Evolutionary conservation across 2,329 filamentous ascomycete species (phyloP), one percentile per base, ranked within the genome.

Genomic region (Talaromyces sp.): DNA sequence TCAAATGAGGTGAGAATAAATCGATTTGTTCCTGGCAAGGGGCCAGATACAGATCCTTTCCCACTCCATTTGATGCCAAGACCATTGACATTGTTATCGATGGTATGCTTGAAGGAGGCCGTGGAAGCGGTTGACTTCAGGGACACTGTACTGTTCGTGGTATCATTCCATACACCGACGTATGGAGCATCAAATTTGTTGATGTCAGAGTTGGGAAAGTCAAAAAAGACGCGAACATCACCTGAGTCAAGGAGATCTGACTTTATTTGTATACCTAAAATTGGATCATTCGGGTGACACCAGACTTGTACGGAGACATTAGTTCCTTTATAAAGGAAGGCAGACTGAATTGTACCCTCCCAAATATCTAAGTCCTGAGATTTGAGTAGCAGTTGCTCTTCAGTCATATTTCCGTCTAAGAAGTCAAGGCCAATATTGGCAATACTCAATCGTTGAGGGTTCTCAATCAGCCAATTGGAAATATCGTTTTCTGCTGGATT

Each of bases 121-220:
- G 32, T 44, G 1, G 20, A 14, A n/a, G 9, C 8, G 10, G n/a
- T 43, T 13, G 45, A 55, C 4, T 9, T 8, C 17, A 40, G 14
- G 2, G 13, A 24, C 11, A 57, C 44, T 9, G 72, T 3, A 70
- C 65, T 16, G 79, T 70, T 2, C 61, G 63, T 5, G 65, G 72
- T 9, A 58, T 73, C 75, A 60, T 81, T 79, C 66, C 77, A 81
- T 4, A 80, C 64, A 1, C 80, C 80, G 1, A 83, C 80, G 54
- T 78, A 83, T 1, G 81, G 80, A 2, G 78, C 79, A 33, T 82
- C 79, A 51, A 82, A 83, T 57, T 82, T 82, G 57, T 80, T 78
- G 22, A 65, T 64, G 10, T 68, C 71, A 14, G 73, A 77, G 48
- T 79, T 77, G 2, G 81, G 80, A 49, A 80, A 83, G 49, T 83